These are phyloP conservation scores for Fusarium sp. DNA, from an alignment of 2,329 filamentous ascomycete species.

Conservation along the genomic window DNA sequence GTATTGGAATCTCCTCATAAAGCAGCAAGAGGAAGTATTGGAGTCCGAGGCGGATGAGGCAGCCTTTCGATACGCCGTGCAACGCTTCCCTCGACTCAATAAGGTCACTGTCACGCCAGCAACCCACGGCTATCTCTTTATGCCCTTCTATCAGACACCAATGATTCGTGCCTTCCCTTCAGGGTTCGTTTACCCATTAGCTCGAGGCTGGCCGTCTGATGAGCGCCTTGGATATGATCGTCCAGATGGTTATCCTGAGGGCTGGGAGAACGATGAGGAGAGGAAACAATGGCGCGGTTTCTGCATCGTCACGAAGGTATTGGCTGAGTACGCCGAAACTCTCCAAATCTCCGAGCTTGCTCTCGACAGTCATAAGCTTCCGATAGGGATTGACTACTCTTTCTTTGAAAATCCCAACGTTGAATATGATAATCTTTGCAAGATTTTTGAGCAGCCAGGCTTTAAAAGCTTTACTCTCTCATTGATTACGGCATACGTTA, in stretches of 20 bases:
- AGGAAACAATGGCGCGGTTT: slow-evolving; percentile 13
- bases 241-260: neutral
- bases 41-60: neutral
- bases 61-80: slow-evolving; percentile 5
- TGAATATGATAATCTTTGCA: slow-evolving; percentile 1
- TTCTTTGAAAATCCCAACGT: neutral
- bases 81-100: neutral
- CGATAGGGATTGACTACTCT: neutral
- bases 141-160: slow-evolving; percentile 10
- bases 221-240: neutral
- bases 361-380: neutral
- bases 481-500: fast-evolving
- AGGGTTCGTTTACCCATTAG: slow-evolving; percentile 1
- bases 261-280: neutral
- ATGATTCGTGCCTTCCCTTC: slow-evolving; percentile 14
- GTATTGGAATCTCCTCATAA: neutral
- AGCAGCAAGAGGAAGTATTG: neutral
- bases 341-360: neutral
- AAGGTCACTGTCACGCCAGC: neutral
- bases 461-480: neutral
- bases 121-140: neutral
- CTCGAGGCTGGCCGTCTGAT: neutral
- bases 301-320: neutral
- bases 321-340: neutral
- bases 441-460: neutral